Evolutionary conservation across 129 eudicot genomes (phyloP).

Genomic region (Flaveria ramosissima): DNA sequence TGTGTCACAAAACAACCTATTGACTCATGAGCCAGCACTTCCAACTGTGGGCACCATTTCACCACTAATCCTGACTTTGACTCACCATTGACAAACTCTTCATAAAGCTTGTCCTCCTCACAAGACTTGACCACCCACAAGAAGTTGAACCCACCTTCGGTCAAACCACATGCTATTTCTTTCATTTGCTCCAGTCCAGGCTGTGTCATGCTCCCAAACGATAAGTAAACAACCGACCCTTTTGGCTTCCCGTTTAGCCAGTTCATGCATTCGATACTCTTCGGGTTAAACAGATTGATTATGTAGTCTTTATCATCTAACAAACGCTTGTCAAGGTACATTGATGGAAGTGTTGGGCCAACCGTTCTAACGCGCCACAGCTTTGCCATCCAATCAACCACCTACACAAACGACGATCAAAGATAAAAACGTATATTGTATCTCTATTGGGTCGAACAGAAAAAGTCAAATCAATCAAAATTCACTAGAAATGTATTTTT

Average conservation of each 20-base stretch:
- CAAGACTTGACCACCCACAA: conserved; percentile 41
- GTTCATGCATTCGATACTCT: conserved; percentile 31
- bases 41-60: conserved; percentile 43
- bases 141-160: conserved; percentile 25
- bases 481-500: no score
- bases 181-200: conserved; percentile 39
- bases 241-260: conserved; percentile 40
- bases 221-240: conserved; percentile 37
- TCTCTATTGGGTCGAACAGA: background rate
- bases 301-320: conserved; percentile 35
- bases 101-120: conserved; percentile 15
- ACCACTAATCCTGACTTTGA: conserved; percentile 35
- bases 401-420: conserved; percentile 13
- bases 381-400: conserved; percentile 36
- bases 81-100: conserved; percentile 5
- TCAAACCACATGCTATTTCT: conserved; percentile 25
- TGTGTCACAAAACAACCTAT: conserved; percentile 49
- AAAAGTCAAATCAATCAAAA: no score
- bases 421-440: background rate
- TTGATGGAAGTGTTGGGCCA: conserved; percentile 44
- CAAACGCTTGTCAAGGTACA: conserved; percentile 39
- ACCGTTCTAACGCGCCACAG: conserved; percentile 41
- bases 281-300: conserved; percentile 23
- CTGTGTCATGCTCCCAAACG: conserved; percentile 37
- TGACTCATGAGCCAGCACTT: conserved; percentile 43